Evolutionary conservation across 176 grass and related monocot genomes (phyloP), one percentile per base, ranked within the genome.

Genomic region (Bromus sterilis): DNA sequence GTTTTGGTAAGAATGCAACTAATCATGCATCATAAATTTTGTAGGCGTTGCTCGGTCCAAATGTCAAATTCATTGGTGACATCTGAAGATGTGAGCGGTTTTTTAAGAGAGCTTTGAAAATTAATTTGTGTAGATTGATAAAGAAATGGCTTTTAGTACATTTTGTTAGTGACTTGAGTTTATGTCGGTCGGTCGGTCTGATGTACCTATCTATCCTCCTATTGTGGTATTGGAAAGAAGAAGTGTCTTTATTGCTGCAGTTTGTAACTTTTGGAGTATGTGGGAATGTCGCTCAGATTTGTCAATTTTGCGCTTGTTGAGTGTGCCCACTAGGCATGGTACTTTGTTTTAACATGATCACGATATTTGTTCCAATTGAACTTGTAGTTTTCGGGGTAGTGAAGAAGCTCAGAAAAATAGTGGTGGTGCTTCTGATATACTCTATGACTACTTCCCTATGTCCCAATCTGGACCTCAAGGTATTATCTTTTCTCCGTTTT

Each of bases 41-140:
- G n/a, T 74, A 90, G 74, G 60, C 83, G 40, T 86, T 68, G 79
- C 88, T 74, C 14, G 39, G 58, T 90, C 46, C 79, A 79, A 79
- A 79, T 83, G 67, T 60, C 74, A 74, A 49, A 89, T 82, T 89
- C 0, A 28, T 89, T 85, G 65, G 76, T 63, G 78, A 66, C 30
- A 32, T 78, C 66, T 78, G 58, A 82, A 86, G 66, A 78, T 82
- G 37, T 83, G 56, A 48, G 30, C 0, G 65, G 74, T 86, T 80
- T 49, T 40, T 89, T 51, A 74, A 68, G 79, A 83, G 60, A 68
- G 78, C 57, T 86, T 83, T 84, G 49, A 86, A 86, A 78, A 90
- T 79, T 86, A 79, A 78, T 78, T 8, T 79, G 57, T 26, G 2
- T 51, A 60, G 74, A 66, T 79, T 78, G 79, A 78, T 82, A 58